Evolutionary conservation across 2,329 filamentous ascomycete genomes (phyloP).

Genomic region (Fusarium sarcochroum): DNA sequence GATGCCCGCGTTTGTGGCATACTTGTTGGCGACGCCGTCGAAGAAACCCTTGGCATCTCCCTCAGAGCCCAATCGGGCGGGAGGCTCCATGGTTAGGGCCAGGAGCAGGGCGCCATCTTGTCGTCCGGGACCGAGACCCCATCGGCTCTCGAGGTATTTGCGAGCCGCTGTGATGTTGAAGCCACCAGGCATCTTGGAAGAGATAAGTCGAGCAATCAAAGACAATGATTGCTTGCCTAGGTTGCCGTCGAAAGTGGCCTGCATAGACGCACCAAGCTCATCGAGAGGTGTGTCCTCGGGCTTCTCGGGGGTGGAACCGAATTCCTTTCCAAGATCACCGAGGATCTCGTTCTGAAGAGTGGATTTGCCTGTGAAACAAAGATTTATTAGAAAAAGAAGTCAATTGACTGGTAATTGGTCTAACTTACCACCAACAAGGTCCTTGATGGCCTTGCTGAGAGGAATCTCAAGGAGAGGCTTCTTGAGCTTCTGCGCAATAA

Average conservation of each 20-base stretch:
- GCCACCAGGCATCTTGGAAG: conserved; percentile 99
- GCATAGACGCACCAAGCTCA: conserved; percentile 94
- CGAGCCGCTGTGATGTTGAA: conserved; percentile 98
- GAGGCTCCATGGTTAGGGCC: conserved; percentile 92
- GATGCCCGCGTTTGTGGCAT: conserved; percentile 86
- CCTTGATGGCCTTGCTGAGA: conserved; percentile 96
- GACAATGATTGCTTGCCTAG: conserved; percentile 97
- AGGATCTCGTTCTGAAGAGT: conserved; percentile 99
- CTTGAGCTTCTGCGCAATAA: conserved; percentile 98
- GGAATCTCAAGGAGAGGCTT: conserved; percentile 91
- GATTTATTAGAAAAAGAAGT: conserved; percentile 25
- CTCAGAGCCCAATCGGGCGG: conserved; percentile 89
- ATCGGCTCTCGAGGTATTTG: conserved; percentile 95
- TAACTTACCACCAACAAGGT: conserved; percentile 91
- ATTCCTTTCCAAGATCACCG: conserved; percentile 97
- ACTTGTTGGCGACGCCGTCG: conserved; percentile 90
- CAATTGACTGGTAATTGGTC: neutral
- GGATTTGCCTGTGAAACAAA: conserved; percentile 80
- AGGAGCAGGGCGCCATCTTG: conserved; percentile 93
- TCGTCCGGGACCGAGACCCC: conserved; percentile 87
- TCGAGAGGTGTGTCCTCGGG: conserved; percentile 97
- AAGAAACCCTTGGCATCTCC: conserved; percentile 93
- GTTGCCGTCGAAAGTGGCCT: conserved; percentile 98
- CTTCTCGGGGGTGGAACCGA: conserved; percentile 97
- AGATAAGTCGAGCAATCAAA: conserved; percentile 93